Base-by-base conservation (phyloP, 805 yeast species). In the Ogataea naganishii region DNA sequence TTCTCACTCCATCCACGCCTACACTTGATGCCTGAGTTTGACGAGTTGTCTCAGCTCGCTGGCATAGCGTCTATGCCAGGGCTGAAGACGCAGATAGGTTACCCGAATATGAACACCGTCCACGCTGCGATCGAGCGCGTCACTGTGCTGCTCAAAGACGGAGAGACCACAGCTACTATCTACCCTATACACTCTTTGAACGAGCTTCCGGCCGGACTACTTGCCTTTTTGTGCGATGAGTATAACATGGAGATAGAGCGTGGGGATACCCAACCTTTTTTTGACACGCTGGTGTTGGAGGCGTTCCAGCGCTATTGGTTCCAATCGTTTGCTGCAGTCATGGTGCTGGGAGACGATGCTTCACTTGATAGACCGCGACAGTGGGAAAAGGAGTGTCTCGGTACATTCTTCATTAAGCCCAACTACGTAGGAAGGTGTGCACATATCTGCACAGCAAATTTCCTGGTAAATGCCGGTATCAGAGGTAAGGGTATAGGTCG, bases 381-480 rank as follows among this genome's bases (percentile, higher is more conserved):
- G 48, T 88, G 97, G 96, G 94, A 86, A 36, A 84, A 82, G 44
- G 88, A 80, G 49, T 89, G 96, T 50, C 62, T 92, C 27, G 98
- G 97, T 1, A 71, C 88, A 2, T 86, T 89, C 48, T 77, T 69
- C 49, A 67, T 89, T 37, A 80, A 80, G 40, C 92, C 96, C 3
- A 81, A 84, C 45, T 89, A 79, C 49, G 95, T 96, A 0, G 97
- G 97, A 2, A 63, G 97, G 26, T 80, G 92, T 13, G 75, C 94
- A 0, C 96, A 89, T 49, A 79, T 92, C n/a, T 86, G 94, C 44
- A 82, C 94, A 0, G 94, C 84, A 2, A 79, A 80, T 14, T 81
- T 89, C 43, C 59, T 89, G 20, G 97, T 89, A 3, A 86, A 89
- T 53, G 92, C 94, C 4, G 95, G 95, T 40, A 84, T 84, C 42